These are phyloP conservation scores for Microdochium paspali DNA, from an alignment of 2,329 filamentous ascomycete species.

Conservation along the genomic window DNA sequence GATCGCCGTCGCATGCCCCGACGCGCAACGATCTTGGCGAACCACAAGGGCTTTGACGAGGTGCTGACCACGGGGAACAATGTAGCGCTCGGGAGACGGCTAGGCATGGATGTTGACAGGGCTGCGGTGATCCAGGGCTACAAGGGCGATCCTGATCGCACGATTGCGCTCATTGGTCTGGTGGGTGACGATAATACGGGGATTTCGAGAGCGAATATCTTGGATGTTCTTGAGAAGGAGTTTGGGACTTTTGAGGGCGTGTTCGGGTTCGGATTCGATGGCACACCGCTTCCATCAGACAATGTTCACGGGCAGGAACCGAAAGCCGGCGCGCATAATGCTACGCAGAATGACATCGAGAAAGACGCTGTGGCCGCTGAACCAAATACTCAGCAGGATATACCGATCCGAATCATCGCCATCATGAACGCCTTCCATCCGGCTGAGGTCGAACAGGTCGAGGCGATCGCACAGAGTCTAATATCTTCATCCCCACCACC, in stretches of 20 bases:
- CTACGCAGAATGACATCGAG: neutral
- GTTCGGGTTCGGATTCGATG: constrained; percentile 1
- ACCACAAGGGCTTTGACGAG: constrained; percentile 10
- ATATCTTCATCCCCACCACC: neutral
- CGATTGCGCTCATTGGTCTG: constrained; percentile 7
- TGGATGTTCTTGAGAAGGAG: neutral
- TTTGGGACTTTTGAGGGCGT: constrained; percentile 2
- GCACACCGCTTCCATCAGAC: too few relatives aligned
- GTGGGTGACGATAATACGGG: neutral
- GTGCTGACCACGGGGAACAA: constrained; percentile 9
- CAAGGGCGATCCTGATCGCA: constrained; percentile 7
- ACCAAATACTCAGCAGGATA: neutral
- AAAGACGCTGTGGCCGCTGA: neutral
- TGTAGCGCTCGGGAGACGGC: constrained; percentile 3
- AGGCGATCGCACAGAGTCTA: neutral
- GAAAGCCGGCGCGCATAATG: too few relatives aligned
- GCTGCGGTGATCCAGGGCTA: constrained; percentile 6
- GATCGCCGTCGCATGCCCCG: constrained; percentile 6
- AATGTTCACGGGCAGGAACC: too few relatives aligned
- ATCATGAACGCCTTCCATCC: constrained; percentile 12
- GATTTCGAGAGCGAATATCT: neutral
- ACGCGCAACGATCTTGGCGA: constrained; percentile 5
- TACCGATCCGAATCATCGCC: constrained; percentile 2
- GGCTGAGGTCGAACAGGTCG: constrained; percentile 7
- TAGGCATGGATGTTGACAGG: constrained; percentile 2